A percentile compares a stretch with the other conserved stretches of the same genome.
phyloP scores from a whole-genome alignment of 2,329 filamentous ascomycete genomes.

The Gnomoniopsis sp. region DNA sequence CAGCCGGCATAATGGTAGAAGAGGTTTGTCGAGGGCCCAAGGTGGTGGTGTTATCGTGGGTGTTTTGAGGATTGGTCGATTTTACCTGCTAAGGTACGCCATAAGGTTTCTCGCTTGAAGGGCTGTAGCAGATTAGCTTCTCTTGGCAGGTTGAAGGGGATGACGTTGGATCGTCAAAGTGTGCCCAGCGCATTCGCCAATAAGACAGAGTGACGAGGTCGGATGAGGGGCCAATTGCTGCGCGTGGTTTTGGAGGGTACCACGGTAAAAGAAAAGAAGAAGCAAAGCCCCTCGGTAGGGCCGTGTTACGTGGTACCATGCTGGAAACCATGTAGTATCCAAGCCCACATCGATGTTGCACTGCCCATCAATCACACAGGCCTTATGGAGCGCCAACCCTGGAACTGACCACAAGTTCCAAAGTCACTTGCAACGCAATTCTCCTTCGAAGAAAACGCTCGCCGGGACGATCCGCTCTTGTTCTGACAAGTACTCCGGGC shows the following conservation, averaged over 20 bases:
- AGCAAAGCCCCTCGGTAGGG: background rate
- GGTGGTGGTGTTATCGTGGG: background rate
- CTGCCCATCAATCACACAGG: background rate
- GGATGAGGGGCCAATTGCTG: background rate
- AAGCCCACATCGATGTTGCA: background rate
- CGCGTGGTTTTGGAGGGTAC: background rate
- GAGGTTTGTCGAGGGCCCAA: background rate
- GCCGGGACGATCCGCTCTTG: background rate
- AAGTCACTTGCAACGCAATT: background rate
- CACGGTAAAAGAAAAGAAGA: background rate
- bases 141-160: background rate
- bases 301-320: background rate
- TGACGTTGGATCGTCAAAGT: background rate
- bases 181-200: background rate
- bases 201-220: background rate
- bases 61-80: background rate
- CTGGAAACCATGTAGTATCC: background rate
- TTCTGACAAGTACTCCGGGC: background rate
- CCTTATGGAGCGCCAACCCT: no score
- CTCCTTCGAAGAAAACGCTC: no score
- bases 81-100: background rate
- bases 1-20: conserved; percentile 18
- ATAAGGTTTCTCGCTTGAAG: background rate
- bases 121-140: background rate
- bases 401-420: background rate